A percentile compares a stretch with the other conserved stretches of the same genome.
phyloP scores from a whole-genome alignment of 2,329 filamentous ascomycete genomes.

The Colletotrichum sp. region DNA sequence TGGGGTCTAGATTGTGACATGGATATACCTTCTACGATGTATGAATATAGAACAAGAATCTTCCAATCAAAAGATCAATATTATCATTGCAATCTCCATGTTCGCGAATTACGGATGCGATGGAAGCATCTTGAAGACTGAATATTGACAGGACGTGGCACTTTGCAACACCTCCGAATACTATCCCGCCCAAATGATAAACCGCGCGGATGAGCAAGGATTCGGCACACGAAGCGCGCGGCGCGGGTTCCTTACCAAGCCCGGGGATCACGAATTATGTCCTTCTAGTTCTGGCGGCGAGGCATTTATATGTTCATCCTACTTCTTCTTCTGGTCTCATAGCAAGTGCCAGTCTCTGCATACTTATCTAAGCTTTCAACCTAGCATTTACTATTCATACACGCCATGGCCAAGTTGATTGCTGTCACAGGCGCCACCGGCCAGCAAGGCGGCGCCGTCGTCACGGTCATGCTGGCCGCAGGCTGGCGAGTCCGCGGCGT shows the following conservation, averaged over 20 bases:
- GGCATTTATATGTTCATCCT: not conserved
- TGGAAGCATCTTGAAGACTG: no score
- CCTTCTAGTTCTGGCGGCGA: not conserved
- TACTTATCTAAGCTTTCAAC: no score
- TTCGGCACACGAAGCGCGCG: not conserved
- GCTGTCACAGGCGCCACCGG: not conserved
- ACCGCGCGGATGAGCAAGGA: not conserved
- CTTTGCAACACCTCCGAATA: rapidly evolving
- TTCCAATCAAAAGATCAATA: not conserved
- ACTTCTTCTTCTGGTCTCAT: not conserved
- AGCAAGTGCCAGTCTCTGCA: not conserved
- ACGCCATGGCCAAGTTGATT: not conserved
- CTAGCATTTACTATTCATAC: not conserved
- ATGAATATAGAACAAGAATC: conserved; percentile 18
- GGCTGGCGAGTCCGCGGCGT: no score
- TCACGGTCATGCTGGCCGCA: no score
- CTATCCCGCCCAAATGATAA: not conserved
- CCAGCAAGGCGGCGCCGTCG: not conserved
- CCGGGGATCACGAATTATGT: not conserved
- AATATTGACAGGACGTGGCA: no score
- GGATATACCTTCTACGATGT: conserved; percentile 21
- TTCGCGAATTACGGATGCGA: no score
- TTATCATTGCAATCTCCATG: not conserved
- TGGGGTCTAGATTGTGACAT: conserved; percentile 12
- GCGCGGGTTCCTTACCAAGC: not conserved